Base-by-base conservation (phyloP, 2,329 filamentous ascomycete species). In the Kalaharituber pfeilii region DNA sequence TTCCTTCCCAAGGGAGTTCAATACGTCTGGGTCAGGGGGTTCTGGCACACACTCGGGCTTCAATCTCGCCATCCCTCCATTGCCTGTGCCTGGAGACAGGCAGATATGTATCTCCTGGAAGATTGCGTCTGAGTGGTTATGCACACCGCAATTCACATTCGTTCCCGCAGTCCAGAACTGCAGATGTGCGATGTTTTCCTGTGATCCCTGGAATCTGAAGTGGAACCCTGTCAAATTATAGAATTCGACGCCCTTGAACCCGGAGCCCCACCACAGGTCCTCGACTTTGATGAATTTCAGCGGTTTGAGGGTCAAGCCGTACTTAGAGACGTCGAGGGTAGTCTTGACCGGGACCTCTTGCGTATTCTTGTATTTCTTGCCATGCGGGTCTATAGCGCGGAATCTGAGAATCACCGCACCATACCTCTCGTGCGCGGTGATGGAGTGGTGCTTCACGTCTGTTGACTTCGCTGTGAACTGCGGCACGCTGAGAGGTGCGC, bases 161-260 rank as follows among this genome's bases (percentile, higher is more conserved):
- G 30, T 58, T 49, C 57, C 57, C n/a, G 57, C 56, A 3, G 59
- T 56, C 59, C 57, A 59, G 50, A 60, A 60, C 28, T 59, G 57
- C 36, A 60, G 15, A 33, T 59, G 59, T 3, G 42, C 18, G 42
- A 45, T 56, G 47, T 29, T 50, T 53, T 28, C 18, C 26, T 49
- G n/a, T 13, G n/a, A 15, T 5, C 24, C 24, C 18, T 18, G 22
- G 24, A 50, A 50, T 28, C 47, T 20, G 47, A 50, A 50, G 22
- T 50, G 7, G 47, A 50, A 50, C 8, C 47, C 47, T 5, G 47
- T 28, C 9, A 50, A 15, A 26, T 50, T 50, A 30, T 28, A 50
- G 47, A 50, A 50, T 11, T 27, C 24, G 15, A 15, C n/a, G 18
- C 6, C n/a, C 25, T 25, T 47, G 47, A 50, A 50, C 8, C 8